Base-by-base conservation (phyloP, 2,329 filamentous ascomycete species). In the Massarina eburnea region DNA sequence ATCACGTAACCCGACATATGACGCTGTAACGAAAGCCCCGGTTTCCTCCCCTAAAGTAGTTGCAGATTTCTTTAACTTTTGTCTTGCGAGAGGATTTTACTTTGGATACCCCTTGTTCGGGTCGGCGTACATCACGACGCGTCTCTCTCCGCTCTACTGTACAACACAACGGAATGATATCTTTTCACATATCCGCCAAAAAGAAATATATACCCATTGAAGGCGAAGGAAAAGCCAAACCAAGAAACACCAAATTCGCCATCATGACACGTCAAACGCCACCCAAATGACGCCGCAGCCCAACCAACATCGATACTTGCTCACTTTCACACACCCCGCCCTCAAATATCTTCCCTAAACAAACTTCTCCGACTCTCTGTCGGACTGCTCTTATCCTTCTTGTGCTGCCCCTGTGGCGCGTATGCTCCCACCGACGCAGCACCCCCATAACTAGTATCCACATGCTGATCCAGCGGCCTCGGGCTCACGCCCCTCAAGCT, bases 401-500 rank as follows among this genome's bases (percentile, higher is more conserved):
- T 66, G 62, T 65, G 70, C 39, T 70, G 65, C 22, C 68, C 61
- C 10, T 65, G 66, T 62, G 65, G 70, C 36, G 69, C 64, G 22
- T 74, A 73, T 17, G 62, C 61, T 52, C 71, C 73, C 8, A 68
- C 70, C 46, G 71, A 73, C 8, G 68, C 70, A 45, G 67, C 71
- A 18, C 64, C 63, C 21, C 53, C 69, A 51, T 69, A 69, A 29
- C 64, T 67, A 12, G 66, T 70, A 29, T 71, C 66, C 22, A 77
- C 78, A 39, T 83, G 76, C 55, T 87, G 48, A 30, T 73, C 72
- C 33, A 75, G 49, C n/a, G 89, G 89, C 55, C 88, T 71, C 3
- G 89, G 88, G 67, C 88, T 92, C 22, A 91, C 83, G 20, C 86
- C 87, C 44, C 88, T 73, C 69, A 89, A 59, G 64, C 63, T 70